Evolutionary conservation across 2,329 filamentous ascomycete species (phyloP), one percentile per base, ranked within the genome.

Genomic region (Trichoderma sp.): DNA sequence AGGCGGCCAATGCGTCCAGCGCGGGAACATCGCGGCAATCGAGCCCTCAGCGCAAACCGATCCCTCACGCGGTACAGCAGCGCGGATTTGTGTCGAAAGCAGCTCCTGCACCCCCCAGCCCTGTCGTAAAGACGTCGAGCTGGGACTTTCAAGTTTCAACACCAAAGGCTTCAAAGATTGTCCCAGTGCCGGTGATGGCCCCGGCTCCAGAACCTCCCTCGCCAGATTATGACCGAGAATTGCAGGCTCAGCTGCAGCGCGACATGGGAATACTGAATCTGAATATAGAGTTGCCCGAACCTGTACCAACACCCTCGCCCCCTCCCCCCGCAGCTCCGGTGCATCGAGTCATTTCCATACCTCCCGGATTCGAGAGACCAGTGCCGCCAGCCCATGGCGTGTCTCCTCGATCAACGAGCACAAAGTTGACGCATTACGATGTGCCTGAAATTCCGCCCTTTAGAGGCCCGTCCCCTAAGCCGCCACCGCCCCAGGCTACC

Each of bases 181-280:
- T 59, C 3, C 32, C 64, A 5, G 63, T 58, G 21, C 63, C 63
- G 13, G 80, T 85, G 52, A 81, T 83, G 73, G 83, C 85, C 18
- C 82, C 83, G 6, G 75, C 81, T 10, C 81, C 84, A 6, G 76
- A 81, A 4, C 79, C 82, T 21, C 83, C 84, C 64, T 87, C 87
- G 4, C 82, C 84, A 10, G 88, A 89, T 69, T 89, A 89, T 72
- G 88, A 90, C 72, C 82, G 83, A 56, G 84, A 85, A 52, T 76
- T 90, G 52, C 88, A 89, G 70, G 85, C 87, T 49, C 87, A 91
- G 75, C 77, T 91, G n/a, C 87, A 87, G 72, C 84, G 84, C 68
- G 89, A 90, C 71, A 86, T 90, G 81, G 82, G 82, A 34, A 82
- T 83, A 72, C 79, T 90, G 72, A 87, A 85, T 66, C 78, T 90